A percentile compares a stretch with the other conserved stretches of the same genome.
These are phyloP conservation scores for Suillus lakei DNA, from an alignment of 768 basidiomycete genomes.

Conservation along the genomic window DNA sequence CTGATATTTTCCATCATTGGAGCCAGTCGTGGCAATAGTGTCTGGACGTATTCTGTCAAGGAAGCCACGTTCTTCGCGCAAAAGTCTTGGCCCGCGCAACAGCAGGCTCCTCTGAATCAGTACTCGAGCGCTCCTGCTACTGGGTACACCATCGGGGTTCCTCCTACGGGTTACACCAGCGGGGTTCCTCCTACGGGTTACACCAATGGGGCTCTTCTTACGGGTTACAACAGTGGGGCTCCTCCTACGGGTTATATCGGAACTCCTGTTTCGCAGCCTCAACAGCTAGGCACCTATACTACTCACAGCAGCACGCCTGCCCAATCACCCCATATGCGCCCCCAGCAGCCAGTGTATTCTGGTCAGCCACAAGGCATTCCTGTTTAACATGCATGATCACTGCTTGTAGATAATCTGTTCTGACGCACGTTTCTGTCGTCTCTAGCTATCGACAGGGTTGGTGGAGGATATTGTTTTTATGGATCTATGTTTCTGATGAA, in stretches of 20 bases:
- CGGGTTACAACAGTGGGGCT: too few species aligned
- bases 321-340: not conserved
- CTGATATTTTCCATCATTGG: conserved; percentile 31
- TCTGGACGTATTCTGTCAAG: conserved; percentile 41
- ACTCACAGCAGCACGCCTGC: not conserved
- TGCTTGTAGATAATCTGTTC: not conserved
- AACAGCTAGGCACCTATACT: not conserved
- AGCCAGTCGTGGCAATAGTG: conserved; percentile 28
- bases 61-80: conserved; percentile 28
- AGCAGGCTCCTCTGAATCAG: conserved; percentile 22
- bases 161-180: too few species aligned
- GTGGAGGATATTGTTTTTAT: not conserved
- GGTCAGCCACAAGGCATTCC: not conserved
- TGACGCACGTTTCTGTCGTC: not conserved
- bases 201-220: too few species aligned
- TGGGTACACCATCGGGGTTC: too few species aligned
- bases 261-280: conserved; percentile 10
- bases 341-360: not conserved
- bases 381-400: not conserved
- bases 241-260: conserved; percentile 13
- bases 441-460: not conserved
- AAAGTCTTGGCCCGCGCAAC: conserved; percentile 11
- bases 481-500: not conserved
- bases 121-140: conserved; percentile 15
- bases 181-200: too few species aligned